phyloP scores from a whole-genome alignment of 176 grass and related monocot genomes.

The Musa itinerans region DNA sequence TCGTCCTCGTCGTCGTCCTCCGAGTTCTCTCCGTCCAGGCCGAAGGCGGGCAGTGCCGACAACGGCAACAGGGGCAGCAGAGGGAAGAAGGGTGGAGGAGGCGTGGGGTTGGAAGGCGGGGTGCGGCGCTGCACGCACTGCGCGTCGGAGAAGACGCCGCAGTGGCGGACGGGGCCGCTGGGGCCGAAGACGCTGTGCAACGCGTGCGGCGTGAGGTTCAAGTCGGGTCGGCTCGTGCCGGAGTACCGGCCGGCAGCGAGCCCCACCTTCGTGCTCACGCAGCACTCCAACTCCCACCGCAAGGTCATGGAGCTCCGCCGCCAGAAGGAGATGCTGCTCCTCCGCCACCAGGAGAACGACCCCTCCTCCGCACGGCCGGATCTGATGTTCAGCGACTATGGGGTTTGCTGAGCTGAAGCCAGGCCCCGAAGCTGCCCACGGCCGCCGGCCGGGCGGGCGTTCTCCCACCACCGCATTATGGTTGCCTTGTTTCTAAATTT shows the following conservation, averaged over 20 bases:
- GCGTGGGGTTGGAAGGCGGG: constrained; percentile 50
- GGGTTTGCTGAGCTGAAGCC: constrained; percentile 35
- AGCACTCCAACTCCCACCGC: constrained; percentile 99
- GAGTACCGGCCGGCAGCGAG: constrained; percentile 93
- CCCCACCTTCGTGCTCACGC: constrained; percentile 91
- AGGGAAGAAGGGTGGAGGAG: constrained; percentile 34
- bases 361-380: constrained; percentile 38
- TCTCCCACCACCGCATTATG: neutral
- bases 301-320: constrained; percentile 98
- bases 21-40: constrained; percentile 58
- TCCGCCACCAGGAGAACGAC: constrained; percentile 48
- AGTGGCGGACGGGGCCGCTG: constrained; percentile 90
- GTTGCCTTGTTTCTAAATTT: constrained; percentile 6
- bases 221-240: constrained; percentile 78
- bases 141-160: constrained; percentile 98
- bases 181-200: constrained; percentile 99
- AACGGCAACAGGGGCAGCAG: constrained; percentile 15
- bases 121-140: constrained; percentile 95
- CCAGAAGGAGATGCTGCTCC: constrained; percentile 73
- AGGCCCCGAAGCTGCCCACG: neutral
- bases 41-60: constrained; percentile 1
- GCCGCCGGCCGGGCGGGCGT: neutral
- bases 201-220: constrained; percentile 91
- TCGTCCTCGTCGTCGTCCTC: constrained; percentile 90
- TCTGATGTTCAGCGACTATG: constrained; percentile 71